A percentile compares a stretch with the other conserved stretches of the same genome.
These are phyloP conservation scores for Aspergillus awamori DNA, from an alignment of 2,329 filamentous ascomycete species.

Conservation along the genomic window DNA sequence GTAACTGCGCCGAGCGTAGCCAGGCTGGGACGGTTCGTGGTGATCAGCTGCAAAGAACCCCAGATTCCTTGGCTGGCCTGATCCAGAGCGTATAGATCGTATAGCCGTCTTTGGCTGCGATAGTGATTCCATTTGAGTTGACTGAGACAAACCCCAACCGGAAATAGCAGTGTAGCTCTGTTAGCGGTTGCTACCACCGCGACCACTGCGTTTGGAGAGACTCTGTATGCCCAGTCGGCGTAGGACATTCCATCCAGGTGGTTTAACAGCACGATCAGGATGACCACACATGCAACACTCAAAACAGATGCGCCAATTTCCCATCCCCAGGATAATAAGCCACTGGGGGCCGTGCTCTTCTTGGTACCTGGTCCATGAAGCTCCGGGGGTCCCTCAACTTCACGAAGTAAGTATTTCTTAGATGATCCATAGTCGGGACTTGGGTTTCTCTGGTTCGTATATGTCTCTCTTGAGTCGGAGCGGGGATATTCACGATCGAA, in stretches of 20 bases:
- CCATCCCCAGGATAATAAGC: background rate
- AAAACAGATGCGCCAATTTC: background rate
- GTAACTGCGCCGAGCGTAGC: slow-evolving; percentile 21
- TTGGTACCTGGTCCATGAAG: background rate
- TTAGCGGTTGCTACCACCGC: slow-evolving; percentile 20
- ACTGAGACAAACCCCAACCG: slow-evolving; percentile 18
- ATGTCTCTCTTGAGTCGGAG: too few relatives aligned
- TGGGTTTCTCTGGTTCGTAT: too few relatives aligned
- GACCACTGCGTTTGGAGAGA: slow-evolving; percentile 21
- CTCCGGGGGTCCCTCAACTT: background rate
- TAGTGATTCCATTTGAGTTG: slow-evolving; percentile 24
- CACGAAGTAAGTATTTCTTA: background rate
- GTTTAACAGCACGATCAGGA: background rate
- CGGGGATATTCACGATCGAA: too few relatives aligned
- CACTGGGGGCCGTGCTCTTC: too few relatives aligned
- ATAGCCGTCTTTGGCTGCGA: slow-evolving; percentile 12
- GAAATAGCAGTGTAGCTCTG: slow-evolving; percentile 16
- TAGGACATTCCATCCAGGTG: background rate
- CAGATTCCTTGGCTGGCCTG: slow-evolving; percentile 19
- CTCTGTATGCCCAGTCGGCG: slow-evolving; percentile 8
- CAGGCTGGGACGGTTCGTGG: slow-evolving; percentile 15
- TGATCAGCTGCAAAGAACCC: slow-evolving; percentile 17
- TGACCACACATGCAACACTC: background rate
- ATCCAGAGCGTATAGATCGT: slow-evolving; percentile 20
- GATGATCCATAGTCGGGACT: too few relatives aligned